phyloP scores from a whole-genome alignment of 495 filamentous ascomycete species.

The Lophiotrema nucula region DNA sequence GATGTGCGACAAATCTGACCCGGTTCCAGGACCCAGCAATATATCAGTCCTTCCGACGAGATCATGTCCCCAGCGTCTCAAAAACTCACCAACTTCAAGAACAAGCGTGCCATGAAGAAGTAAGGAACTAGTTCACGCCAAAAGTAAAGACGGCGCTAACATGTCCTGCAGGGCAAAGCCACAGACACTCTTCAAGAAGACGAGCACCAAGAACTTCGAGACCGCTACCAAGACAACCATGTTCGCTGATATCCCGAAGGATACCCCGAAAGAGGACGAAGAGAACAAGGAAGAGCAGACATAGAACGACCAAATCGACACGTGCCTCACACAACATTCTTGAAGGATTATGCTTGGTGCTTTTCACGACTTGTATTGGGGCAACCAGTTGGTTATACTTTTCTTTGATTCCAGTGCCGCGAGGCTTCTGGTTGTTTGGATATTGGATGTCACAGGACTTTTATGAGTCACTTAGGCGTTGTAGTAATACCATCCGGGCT shows the following conservation, averaged over 20 bases:
- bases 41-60: slow-evolving; percentile 87
- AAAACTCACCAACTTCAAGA: slow-evolving; percentile 81
- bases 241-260: slow-evolving; percentile 33
- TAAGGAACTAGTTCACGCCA: slow-evolving; percentile 10
- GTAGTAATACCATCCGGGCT: too few species aligned
- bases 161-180: slow-evolving; percentile 25
- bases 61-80: slow-evolving; percentile 93
- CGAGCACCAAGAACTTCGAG: slow-evolving; percentile 34
- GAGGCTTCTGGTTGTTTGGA: too few species aligned
- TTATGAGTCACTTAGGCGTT: too few species aligned
- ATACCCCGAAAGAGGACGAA: slow-evolving; percentile 1
- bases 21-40: slow-evolving; percentile 53
- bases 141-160: slow-evolving; percentile 7
- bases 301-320: neutral
- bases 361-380: too few species aligned
- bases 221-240: slow-evolving; percentile 21
- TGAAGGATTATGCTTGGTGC: too few species aligned
- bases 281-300: neutral
- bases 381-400: too few species aligned
- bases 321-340: too few species aligned
- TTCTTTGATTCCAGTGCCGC: too few species aligned
- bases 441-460: too few species aligned
- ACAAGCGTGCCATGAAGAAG: slow-evolving; percentile 68
- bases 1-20: neutral
- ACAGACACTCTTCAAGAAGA: slow-evolving; percentile 36